These are phyloP conservation scores for Paralagenidium karlingii DNA, from an alignment of 352 stramenopile species.

Conservation along the genomic window DNA sequence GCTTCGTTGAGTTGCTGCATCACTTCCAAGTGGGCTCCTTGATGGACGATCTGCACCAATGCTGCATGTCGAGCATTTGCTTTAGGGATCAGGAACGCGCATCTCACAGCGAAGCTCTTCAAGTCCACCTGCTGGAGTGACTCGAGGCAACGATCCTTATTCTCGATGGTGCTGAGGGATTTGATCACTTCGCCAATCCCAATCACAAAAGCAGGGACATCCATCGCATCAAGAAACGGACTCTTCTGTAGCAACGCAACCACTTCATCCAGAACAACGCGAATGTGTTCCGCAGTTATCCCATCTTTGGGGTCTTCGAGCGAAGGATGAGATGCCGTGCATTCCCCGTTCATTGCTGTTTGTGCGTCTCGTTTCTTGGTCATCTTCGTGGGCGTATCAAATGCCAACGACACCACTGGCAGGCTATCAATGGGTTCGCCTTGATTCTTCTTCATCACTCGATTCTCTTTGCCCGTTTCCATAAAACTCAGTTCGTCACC, in stretches of 20 bases:
- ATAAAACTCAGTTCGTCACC: too few relatives aligned
- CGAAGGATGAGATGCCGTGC: too few relatives aligned
- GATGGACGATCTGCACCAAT: conserved; percentile 22
- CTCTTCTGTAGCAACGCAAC: conserved; percentile 31
- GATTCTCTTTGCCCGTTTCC: neutral
- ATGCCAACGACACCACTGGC: too few relatives aligned
- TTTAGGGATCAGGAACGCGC: conserved; percentile 29
- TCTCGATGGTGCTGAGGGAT: conserved; percentile 6
- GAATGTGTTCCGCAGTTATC: conserved; percentile 7
- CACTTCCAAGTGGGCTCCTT: conserved; percentile 25
- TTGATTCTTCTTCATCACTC: neutral
- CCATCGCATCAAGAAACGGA: conserved; percentile 43
- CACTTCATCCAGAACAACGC: conserved; percentile 14
- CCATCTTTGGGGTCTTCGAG: too few relatives aligned
- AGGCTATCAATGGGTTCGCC: too few relatives aligned
- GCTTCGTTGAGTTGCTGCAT: conserved; percentile 22
- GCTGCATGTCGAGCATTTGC: conserved; percentile 19
- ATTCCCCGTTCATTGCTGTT: conserved; percentile 10
- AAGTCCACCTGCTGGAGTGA: conserved; percentile 15
- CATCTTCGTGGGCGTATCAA: conserved; percentile 2
- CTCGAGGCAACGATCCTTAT: conserved; percentile 2
- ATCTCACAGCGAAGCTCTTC: conserved; percentile 26
- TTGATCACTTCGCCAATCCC: conserved; percentile 27
- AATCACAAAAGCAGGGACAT: conserved; percentile 32
- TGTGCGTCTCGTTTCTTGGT: neutral